Evolutionary conservation across 2,329 filamentous ascomycete genomes (phyloP).

Genomic region (Aspergillus novoparasiticus): DNA sequence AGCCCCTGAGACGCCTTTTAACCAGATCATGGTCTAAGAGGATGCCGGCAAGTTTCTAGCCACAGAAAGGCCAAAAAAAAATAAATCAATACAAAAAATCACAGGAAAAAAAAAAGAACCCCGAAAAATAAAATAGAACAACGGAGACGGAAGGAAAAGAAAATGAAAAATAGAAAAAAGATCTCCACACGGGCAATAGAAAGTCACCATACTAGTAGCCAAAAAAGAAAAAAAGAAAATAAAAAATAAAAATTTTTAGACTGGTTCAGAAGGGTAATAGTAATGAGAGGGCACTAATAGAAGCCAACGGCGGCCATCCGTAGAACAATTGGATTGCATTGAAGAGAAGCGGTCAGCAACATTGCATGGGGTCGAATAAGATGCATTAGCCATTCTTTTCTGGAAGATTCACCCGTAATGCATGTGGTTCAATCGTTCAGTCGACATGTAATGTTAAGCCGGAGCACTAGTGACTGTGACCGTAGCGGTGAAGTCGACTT

Average conservation of each 20-base stretch:
- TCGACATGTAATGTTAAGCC: neutral
- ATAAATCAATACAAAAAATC: neutral
- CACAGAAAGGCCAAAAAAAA: neutral
- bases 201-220: neutral
- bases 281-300: slow-evolving; percentile 6
- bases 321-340: slow-evolving; percentile 9
- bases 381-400: slow-evolving; percentile 9
- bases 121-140: neutral
- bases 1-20: slow-evolving; percentile 11
- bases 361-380: slow-evolving; percentile 6
- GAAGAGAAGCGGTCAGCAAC: slow-evolving; percentile 13
- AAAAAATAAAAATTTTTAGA: neutral
- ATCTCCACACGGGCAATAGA: neutral
- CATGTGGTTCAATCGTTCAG: neutral
- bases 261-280: slow-evolving; percentile 11
- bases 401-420: slow-evolving; percentile 12
- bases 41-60: neutral
- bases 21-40: neutral
- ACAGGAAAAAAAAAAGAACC: neutral
- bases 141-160: neutral
- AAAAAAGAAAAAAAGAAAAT: neutral
- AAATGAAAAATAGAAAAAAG: neutral
- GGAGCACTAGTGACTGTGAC: neutral
- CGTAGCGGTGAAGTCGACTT: neutral
- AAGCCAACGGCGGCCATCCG: slow-evolving; percentile 13